A percentile compares a stretch with the other conserved stretches of the same genome.
These are phyloP conservation scores for Erodium maritimum DNA, from an alignment of 345 rosid genomes.

Conservation along the genomic window DNA sequence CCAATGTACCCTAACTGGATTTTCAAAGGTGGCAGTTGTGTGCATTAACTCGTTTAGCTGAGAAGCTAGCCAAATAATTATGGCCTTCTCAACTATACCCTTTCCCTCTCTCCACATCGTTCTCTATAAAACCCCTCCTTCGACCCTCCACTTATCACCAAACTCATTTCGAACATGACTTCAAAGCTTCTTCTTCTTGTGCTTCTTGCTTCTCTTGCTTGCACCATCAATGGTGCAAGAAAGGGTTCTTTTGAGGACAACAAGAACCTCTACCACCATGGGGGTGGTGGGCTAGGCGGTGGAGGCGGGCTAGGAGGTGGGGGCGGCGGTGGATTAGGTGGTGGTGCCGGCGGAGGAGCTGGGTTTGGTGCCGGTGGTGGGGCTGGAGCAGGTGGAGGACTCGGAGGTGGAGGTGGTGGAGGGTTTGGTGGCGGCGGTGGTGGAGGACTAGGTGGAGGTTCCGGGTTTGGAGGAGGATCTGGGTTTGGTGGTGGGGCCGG, in stretches of 20 bases:
- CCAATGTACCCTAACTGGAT: no score
- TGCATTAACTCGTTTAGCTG: background rate
- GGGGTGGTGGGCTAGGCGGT: background rate
- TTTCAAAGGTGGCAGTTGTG: background rate
- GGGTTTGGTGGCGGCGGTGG: background rate
- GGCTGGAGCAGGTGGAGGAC: background rate
- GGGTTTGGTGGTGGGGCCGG: background rate
- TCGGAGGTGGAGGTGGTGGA: background rate
- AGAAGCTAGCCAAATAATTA: background rate
- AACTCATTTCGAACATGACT: background rate
- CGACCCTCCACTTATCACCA: background rate
- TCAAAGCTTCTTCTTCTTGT: background rate
- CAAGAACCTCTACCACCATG: background rate
- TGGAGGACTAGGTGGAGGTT: background rate
- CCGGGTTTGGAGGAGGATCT: background rate
- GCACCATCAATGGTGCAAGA: slow-evolving; percentile 1
- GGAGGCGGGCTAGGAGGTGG: background rate
- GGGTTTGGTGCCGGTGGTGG: background rate
- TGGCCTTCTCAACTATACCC: background rate
- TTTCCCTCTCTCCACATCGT: background rate
- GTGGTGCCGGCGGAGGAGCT: background rate
- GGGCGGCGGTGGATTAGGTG: background rate
- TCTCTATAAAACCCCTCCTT: background rate
- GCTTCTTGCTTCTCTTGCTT: background rate
- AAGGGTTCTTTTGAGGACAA: background rate